phyloP scores from a whole-genome alignment of 352 stramenopile genomes.

The Elongisporangium prolatum region DNA sequence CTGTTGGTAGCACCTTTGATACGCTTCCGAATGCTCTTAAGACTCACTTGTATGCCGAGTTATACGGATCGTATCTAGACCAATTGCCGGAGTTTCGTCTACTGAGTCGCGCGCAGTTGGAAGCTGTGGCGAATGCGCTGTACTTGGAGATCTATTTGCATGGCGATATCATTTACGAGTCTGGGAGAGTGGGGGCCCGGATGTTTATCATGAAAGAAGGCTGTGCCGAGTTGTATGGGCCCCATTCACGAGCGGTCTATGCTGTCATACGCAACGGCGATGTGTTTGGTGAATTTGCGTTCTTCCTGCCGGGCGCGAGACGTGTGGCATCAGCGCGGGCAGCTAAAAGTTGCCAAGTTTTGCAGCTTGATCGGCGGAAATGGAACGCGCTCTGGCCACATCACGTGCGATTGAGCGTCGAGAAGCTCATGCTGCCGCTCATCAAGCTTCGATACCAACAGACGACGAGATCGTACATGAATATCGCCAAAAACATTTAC shows the following conservation, averaged over 20 bases:
- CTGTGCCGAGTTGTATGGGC: constrained; percentile 35
- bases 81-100: constrained; percentile 28
- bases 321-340: constrained; percentile 41
- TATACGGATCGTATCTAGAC: constrained; percentile 45
- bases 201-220: constrained; percentile 53
- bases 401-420: constrained; percentile 26
- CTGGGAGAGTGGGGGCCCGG: constrained; percentile 27
- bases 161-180: constrained; percentile 55
- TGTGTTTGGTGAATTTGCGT: constrained; percentile 60
- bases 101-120: constrained; percentile 37
- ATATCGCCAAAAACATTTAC: constrained; percentile 67
- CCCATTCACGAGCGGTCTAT: constrained; percentile 33
- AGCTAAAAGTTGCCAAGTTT: constrained; percentile 52
- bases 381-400: constrained; percentile 56
- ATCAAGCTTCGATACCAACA: constrained; percentile 32
- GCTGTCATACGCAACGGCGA: constrained; percentile 16
- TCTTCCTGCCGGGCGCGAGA: constrained; percentile 46
- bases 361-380: constrained; percentile 41
- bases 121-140: constrained; percentile 40
- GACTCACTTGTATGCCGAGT: constrained; percentile 40
- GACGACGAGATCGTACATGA: constrained; percentile 31
- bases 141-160: constrained; percentile 62
- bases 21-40: constrained; percentile 37
- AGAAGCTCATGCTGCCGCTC: constrained; percentile 28
- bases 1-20: constrained; percentile 28